Base-by-base conservation (phyloP, 352 stramenopile species). In the Phytophthora sojae region DNA sequence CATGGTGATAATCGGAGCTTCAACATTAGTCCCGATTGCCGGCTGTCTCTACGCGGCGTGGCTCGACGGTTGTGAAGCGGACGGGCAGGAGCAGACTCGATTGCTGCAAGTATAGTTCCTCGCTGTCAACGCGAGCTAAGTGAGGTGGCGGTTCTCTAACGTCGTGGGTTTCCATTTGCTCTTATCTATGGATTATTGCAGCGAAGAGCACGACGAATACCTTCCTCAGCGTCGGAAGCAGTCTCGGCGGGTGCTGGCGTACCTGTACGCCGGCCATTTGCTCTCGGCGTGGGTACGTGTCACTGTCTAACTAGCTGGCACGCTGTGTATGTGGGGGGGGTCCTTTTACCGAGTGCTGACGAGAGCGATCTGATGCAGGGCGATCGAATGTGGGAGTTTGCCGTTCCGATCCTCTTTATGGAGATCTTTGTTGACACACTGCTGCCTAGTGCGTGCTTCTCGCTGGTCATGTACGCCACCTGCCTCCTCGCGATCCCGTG, bases 341-440 rank as follows among this genome's bases (percentile, higher is more conserved):
- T 23, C 12, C 7, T n/a, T 25, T 49, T 19, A 4, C 42, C 50
- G 53, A 32, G 37, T 47, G 51, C 35, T 63, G 45, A 69, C 44
- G n/a, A 25, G 3, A 37, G 12, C 39, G 37, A 19, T 53, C 4
- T 62, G 23, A 15, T 30, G 44, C 50, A 90, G 88, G 87, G 88
- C 45, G 86, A 96, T 53, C 82, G 82, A 42, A 94, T 96, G 85
- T 96, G 88, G 86, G 73, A 90, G 54, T 94, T 96, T 58, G 86
- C 86, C 12, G 74, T 94, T 1, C 88, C 88, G 21, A 86, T 96
- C 54, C 71, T 96, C 29, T 94, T 96, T 61, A 96, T 96, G 81
- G 88, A 96, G 55, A 86, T 96, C 47, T 96, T 96, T 23, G 81
- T 92, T 44, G 84, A 94, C 49, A 96, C 88, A 17, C 61, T 96